Conservation (phyloP, 495 filamentous ascomycete genomes). For the Penicillium waksmanii region DNA sequence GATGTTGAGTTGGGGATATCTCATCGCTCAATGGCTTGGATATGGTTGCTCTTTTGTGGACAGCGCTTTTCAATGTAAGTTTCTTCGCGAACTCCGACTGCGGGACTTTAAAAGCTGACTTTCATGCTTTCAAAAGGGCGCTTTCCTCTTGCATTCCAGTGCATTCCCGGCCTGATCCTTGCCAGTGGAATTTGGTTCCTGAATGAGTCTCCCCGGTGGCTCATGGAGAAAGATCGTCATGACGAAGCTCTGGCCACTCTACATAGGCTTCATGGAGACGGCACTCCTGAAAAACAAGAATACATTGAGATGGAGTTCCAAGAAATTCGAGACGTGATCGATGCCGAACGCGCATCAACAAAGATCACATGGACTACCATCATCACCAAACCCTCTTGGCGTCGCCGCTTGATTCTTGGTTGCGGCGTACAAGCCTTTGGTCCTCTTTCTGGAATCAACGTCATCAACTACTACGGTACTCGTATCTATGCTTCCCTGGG, state of each 20-base stretch:
- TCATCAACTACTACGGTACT: conserved; percentile 61
- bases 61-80: conserved; percentile 45
- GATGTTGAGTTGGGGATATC: conserved; percentile 50
- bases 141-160: conserved; percentile 57
- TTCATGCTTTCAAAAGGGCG: conserved; percentile 31
- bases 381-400: conserved; percentile 49
- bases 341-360: conserved; percentile 17
- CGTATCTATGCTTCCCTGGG: conserved; percentile 56
- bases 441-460: conserved; percentile 56
- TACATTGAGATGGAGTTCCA: conserved; percentile 33
- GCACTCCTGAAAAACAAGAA: conserved; percentile 15
- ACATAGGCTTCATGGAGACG: conserved; percentile 18
- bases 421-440: conserved; percentile 56
- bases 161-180: conserved; percentile 49
- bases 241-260: conserved; percentile 55
- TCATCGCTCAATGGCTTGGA: conserved; percentile 51
- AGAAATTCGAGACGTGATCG: conserved; percentile 32
- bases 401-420: conserved; percentile 53
- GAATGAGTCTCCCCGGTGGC: conserved; percentile 59
- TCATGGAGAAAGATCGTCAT: conserved; percentile 66
- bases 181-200: conserved; percentile 57
- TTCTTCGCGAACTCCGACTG: neutral
- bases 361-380: conserved; percentile 46
- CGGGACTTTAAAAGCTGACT: neutral
- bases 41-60: conserved; percentile 52